phyloP scores from a whole-genome alignment of 345 rosid genomes.

The Dipteronia dyeriana region DNA sequence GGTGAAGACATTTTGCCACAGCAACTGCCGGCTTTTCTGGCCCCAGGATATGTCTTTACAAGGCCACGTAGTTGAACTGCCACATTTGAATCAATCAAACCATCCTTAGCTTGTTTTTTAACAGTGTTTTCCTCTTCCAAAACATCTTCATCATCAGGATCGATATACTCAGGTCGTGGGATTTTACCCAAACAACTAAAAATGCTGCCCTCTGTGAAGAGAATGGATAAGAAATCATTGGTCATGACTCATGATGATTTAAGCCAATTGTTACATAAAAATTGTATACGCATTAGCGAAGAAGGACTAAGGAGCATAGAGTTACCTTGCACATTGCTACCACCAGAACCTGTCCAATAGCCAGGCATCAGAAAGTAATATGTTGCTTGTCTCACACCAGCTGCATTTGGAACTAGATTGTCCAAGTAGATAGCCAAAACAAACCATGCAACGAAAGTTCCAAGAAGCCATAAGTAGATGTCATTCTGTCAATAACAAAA shows the following conservation, averaged over 20 bases:
- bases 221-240: background rate
- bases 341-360: constrained; percentile 89
- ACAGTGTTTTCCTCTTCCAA: constrained; percentile 75
- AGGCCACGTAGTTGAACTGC: constrained; percentile 87
- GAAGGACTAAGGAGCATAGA: background rate
- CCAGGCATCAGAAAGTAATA: constrained; percentile 77
- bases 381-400: constrained; percentile 70
- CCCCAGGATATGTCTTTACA: constrained; percentile 72
- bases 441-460: constrained; percentile 64
- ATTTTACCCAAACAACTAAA: constrained; percentile 69
- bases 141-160: constrained; percentile 84
- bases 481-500: constrained; percentile 60
- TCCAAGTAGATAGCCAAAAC: constrained; percentile 81
- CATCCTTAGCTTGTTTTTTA: constrained; percentile 50
- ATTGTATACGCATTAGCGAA: background rate
- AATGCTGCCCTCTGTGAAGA: constrained; percentile 70
- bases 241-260: background rate
- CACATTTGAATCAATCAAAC: constrained; percentile 49
- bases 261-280: constrained; percentile 4
- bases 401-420: constrained; percentile 75
- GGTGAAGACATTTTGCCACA: constrained; percentile 78
- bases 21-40: constrained; percentile 49
- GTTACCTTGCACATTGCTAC: constrained; percentile 67
- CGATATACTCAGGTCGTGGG: constrained; percentile 49
- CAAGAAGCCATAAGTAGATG: constrained; percentile 67